Evolutionary conservation across 192 early-diverging fungal genomes (phyloP).

Genomic region (Backusella macrospora): DNA sequence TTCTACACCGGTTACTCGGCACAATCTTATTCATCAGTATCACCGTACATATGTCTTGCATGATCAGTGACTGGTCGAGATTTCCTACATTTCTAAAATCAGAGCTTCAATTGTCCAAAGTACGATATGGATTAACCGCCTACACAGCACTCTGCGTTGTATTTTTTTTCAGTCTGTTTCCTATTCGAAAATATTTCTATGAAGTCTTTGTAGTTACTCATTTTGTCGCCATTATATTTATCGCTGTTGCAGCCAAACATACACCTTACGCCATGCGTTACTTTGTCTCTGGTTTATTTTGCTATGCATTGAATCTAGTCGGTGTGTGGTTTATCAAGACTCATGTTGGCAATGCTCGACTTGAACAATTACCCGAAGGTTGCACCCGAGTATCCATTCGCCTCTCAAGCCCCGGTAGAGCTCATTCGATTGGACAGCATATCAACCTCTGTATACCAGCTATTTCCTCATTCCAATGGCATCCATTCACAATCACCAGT

Average conservation of each 20-base stretch:
- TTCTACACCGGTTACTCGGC: conserved; percentile 48
- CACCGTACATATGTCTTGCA: conserved; percentile 53
- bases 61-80: conserved; percentile 44
- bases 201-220: conserved; percentile 53
- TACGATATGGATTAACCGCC: conserved; percentile 50
- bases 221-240: conserved; percentile 44
- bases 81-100: conserved; percentile 29
- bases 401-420: conserved; percentile 27
- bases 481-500: conserved; percentile 56
- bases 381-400: conserved; percentile 42
- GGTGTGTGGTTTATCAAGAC: conserved; percentile 50
- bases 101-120: conserved; percentile 38
- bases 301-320: conserved; percentile 47
- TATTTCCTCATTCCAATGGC: conserved; percentile 55
- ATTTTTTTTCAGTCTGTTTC: conserved; percentile 50
- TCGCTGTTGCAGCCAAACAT: conserved; percentile 52
- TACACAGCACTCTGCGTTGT: conserved; percentile 51
- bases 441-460: conserved; percentile 51
- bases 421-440: conserved; percentile 47
- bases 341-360: conserved; percentile 39
- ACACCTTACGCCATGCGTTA: conserved; percentile 61
- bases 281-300: conserved; percentile 46
- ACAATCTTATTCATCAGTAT: conserved; percentile 37
- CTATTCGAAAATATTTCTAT: conserved; percentile 49
- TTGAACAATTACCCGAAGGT: conserved; percentile 37